Conservation (phyloP, 495 filamentous ascomycete species). For the Lophiostoma macrostomum region DNA sequence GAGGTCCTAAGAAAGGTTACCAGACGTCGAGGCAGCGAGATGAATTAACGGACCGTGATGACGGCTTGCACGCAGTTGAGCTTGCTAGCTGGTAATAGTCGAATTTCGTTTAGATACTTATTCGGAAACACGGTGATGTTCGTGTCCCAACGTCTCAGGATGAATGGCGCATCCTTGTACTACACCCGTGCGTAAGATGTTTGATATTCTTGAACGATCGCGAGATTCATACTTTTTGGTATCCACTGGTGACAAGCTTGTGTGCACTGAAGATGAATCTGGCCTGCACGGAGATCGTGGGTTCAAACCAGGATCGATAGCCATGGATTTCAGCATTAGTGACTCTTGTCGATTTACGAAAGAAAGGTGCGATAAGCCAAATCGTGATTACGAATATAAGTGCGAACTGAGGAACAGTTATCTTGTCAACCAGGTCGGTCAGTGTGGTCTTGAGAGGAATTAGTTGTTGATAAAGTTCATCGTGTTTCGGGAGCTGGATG, state of each 20-base stretch:
- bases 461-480: slow-evolving; percentile 4
- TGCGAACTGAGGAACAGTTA: slow-evolving; percentile 4
- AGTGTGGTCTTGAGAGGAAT: slow-evolving; percentile 1
- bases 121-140: slow-evolving; percentile 10
- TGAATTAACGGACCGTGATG: neutral
- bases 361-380: neutral
- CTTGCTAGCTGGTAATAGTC: slow-evolving; percentile 1
- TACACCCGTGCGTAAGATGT: too few species aligned
- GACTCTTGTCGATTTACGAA: neutral
- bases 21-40: neutral
- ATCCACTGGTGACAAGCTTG: slow-evolving; percentile 1
- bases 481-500: slow-evolving; percentile 7
- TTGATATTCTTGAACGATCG: too few species aligned
- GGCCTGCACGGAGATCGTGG: slow-evolving; percentile 1
- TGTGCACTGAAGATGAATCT: slow-evolving; percentile 7
- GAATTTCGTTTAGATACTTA: slow-evolving; percentile 14
- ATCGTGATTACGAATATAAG: neutral
- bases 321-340: slow-evolving; percentile 4
- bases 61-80: slow-evolving; percentile 13
- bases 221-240: neutral
- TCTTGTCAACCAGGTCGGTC: neutral
- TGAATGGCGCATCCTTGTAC: slow-evolving; percentile 13
- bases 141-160: slow-evolving; percentile 2
- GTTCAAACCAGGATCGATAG: slow-evolving; percentile 11
- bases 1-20: slow-evolving; percentile 3